A percentile compares a stretch with the other conserved stretches of the same genome.
Conservation (phyloP, 306 rosid genomes). For the Trichosanthes cucumerina region DNA sequence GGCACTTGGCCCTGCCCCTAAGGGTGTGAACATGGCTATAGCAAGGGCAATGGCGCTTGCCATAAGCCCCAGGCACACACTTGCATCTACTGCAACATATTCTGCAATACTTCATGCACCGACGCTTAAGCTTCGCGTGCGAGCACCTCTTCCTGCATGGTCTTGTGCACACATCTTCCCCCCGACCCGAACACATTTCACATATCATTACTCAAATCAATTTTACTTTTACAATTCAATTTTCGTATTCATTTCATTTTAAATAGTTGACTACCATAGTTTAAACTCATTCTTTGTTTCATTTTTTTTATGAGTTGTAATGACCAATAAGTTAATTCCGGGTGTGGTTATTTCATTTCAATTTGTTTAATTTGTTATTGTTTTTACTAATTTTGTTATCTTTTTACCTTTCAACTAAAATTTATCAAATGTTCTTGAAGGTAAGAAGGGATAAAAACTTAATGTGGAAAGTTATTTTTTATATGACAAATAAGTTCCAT, state of each 20-base stretch:
- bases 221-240: not conserved
- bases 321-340: not conserved
- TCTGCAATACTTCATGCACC: constrained; percentile 61
- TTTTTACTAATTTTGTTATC: not conserved
- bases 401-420: not conserved
- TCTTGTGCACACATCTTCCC: not conserved
- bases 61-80: constrained; percentile 40
- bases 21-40: not conserved
- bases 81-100: constrained; percentile 59
- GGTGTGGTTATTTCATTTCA: too few relatives aligned
- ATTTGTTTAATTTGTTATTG: not conserved
- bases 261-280: too few relatives aligned
- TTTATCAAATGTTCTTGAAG: too few relatives aligned
- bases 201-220: not conserved
- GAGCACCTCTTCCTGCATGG: constrained; percentile 49
- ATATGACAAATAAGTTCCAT: too few relatives aligned
- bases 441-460: too few relatives aligned
- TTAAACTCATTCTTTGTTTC: not conserved
- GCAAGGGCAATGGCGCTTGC: constrained; percentile 5
- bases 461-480: too few relatives aligned
- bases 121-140: constrained; percentile 40
- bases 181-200: not conserved
- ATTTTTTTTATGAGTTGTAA: too few relatives aligned
- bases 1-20: constrained; percentile 1
- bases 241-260: not conserved